Percentiles rank a stretch among this genome's conserved stretches.
phyloP scores from a whole-genome alignment of 2,329 filamentous ascomycete species.

The Aspergillus sojae region DNA sequence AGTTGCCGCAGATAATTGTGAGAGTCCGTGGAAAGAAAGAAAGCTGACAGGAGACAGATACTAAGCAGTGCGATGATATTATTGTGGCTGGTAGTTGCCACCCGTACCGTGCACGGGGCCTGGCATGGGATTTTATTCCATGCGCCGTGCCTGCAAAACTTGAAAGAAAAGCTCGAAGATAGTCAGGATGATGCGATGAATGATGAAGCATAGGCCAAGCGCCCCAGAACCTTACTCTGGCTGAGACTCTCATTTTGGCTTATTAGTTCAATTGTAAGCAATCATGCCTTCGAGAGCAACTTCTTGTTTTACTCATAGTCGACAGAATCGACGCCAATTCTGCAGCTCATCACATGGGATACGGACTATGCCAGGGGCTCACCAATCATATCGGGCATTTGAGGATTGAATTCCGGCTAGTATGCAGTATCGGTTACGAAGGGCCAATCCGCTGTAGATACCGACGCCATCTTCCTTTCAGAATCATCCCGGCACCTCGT shows the following conservation, averaged over 20 bases:
- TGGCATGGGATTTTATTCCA: constrained; percentile 51
- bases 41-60: constrained; percentile 31
- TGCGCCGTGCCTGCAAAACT: constrained; percentile 52
- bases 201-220: not conserved
- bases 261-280: not conserved
- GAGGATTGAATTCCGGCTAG: not conserved
- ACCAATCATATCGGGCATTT: not conserved
- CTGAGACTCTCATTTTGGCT: not conserved
- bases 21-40: not conserved
- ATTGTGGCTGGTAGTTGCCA: constrained; percentile 55
- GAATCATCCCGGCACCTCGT: not conserved
- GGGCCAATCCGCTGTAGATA: not conserved
- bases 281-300: not conserved
- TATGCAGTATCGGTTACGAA: not conserved
- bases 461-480: not conserved
- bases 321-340: not conserved
- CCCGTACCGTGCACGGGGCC: constrained; percentile 48
- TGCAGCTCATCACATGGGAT: not conserved
- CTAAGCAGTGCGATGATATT: constrained; percentile 51
- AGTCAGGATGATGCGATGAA: not conserved
- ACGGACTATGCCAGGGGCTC: not conserved
- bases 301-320: not conserved
- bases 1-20: not conserved
- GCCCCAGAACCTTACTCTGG: not conserved
- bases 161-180: constrained; percentile 26